Evolutionary conservation across 371 early-diverging fungal species (phyloP), one percentile per base, ranked within the genome.

Genomic region (Saksenaea vasiformis): DNA sequence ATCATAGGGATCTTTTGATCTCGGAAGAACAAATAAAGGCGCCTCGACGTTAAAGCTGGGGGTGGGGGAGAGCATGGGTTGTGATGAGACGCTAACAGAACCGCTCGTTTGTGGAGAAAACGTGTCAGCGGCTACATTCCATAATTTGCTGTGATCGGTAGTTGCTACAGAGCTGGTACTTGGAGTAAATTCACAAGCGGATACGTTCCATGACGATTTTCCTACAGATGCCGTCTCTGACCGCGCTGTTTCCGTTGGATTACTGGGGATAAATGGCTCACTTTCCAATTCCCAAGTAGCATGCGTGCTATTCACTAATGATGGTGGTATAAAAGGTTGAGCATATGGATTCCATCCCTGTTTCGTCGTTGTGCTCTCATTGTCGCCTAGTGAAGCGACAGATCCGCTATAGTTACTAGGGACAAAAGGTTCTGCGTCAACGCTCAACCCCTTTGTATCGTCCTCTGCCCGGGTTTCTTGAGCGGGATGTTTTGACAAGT

Each of bases 381-480:
- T 7, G 7, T 31, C 31, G 31, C 4, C 2, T 31, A 31, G 15
- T 2, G 39, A 39, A 10, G 11, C 11, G 39, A 39, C 5, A 14
- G 11, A 11, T 39, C 11, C n/a, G 39, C n/a, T n/a, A 11, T 5
- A n/a, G n/a, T n/a, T n/a, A n/a, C 15, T n/a, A n/a, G 39, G 39
- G n/a, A 39, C 11, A 39, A 39, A 39, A 39, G 39, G 39, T 39
- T 11, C 5, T 39, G 39, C 39, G 11, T 39, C n/a, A 14, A 39
- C 11, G 5, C 39, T 14, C 39, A 11, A 39, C 1, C 39, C 11
- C n/a, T 39, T 39, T 11, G 60, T 68, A 27, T 68, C 69, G 61
- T 88, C 88, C 0, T 69, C 65, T 17, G 84, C 66, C 0, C 84
- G 76, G 4, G 90, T 84, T 5, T 90, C 89, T 65, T 92, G 93